Conservation (phyloP, 2,329 filamentous ascomycete genomes). For the Penicillium verrucosum region DNA sequence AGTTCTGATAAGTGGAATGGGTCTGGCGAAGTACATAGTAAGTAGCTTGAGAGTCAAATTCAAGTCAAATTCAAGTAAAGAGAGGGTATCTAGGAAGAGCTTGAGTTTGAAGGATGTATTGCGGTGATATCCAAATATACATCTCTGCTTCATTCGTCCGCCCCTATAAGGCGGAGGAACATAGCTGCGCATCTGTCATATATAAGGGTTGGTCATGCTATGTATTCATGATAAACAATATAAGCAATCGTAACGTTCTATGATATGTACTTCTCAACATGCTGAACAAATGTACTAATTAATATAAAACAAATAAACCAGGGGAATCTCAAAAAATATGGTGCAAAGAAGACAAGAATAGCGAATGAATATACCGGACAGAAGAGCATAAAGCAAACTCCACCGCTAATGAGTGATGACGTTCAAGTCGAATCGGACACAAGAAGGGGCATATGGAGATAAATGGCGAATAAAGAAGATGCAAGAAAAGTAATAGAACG, state of each 20-base stretch:
- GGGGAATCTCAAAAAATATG: conserved; percentile 24
- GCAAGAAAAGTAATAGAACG: conserved; percentile 2
- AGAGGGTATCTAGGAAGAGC: neutral
- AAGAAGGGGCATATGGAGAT: conserved; percentile 2
- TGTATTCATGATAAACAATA: conserved; percentile 1
- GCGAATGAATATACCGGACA: conserved; percentile 21
- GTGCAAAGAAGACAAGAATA: conserved; percentile 11
- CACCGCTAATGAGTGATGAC: conserved; percentile 26
- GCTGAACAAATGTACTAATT: conserved; percentile 18
- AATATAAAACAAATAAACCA: conserved; percentile 6
- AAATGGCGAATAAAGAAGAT: neutral
- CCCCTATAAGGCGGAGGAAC: neutral
- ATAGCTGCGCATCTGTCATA: neutral
- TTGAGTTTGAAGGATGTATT: neutral
- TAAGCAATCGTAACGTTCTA: conserved; percentile 6
- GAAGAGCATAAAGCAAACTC: conserved; percentile 25
- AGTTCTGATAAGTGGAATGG: neutral
- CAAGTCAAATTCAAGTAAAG: neutral
- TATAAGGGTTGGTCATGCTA: neutral
- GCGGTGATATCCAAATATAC: neutral
- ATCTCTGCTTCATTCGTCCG: neutral
- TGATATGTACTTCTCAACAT: conserved; percentile 22
- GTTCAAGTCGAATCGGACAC: conserved; percentile 2
- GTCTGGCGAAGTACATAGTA: neutral
- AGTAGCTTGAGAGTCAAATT: neutral